phyloP scores from a whole-genome alignment of 192 early-diverging fungal species.

The Backusella luteola region DNA sequence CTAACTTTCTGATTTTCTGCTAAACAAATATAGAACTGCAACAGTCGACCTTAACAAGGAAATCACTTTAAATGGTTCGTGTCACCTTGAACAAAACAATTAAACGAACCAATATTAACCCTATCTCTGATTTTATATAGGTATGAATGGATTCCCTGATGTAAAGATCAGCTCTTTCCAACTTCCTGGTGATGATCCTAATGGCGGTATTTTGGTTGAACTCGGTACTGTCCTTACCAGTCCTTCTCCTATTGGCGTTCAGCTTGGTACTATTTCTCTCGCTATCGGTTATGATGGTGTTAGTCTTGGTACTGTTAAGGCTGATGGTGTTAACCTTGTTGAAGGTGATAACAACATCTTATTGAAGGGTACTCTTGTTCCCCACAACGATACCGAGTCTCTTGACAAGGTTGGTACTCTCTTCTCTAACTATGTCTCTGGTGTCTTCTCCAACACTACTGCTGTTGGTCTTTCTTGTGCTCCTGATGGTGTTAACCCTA shows the following conservation, averaged over 20 bases:
- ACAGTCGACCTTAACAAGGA: slow-evolving; percentile 45
- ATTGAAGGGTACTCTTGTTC: slow-evolving; percentile 51
- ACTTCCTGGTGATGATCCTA: slow-evolving; percentile 49
- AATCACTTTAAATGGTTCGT: slow-evolving; percentile 39
- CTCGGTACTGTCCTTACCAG: slow-evolving; percentile 53
- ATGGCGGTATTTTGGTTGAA: slow-evolving; percentile 54
- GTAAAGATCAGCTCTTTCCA: slow-evolving; percentile 52
- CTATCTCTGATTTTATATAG: slow-evolving; percentile 16
- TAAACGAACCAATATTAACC: background rate
- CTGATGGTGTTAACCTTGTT: slow-evolving; percentile 39
- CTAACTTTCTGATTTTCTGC: slow-evolving; percentile 8
- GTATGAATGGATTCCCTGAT: slow-evolving; percentile 55
- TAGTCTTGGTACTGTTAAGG: slow-evolving; percentile 47
- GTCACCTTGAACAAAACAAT: background rate
- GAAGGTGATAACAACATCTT: slow-evolving; percentile 43
- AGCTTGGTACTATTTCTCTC: slow-evolving; percentile 56
- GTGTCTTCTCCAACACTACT: slow-evolving; percentile 42
- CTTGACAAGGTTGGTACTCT: slow-evolving; percentile 46
- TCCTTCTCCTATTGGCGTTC: slow-evolving; percentile 54
- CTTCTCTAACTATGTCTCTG: slow-evolving; percentile 55
- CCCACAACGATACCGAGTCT: slow-evolving; percentile 44
- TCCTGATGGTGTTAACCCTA: slow-evolving; percentile 46
- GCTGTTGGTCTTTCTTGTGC: slow-evolving; percentile 51
- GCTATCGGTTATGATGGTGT: slow-evolving; percentile 45
- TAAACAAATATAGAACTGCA: slow-evolving; percentile 29